Conservation (phyloP, 2,329 filamentous ascomycete genomes). For the Penicillium sp. region DNA sequence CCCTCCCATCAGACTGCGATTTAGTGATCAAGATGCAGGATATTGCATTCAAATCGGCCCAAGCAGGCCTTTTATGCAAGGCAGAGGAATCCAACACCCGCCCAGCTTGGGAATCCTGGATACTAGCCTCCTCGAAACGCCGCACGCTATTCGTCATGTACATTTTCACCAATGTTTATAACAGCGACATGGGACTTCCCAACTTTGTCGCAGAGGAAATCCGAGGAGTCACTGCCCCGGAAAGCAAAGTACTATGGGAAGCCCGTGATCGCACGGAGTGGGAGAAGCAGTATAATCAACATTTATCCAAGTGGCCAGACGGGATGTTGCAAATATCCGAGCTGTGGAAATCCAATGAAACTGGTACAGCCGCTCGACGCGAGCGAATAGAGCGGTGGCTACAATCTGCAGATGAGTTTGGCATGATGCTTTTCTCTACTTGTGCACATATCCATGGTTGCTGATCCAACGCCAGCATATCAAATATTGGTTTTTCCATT, state of each 20-base stretch:
- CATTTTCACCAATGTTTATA: slow-evolving; percentile 55
- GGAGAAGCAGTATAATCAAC: slow-evolving; percentile 47
- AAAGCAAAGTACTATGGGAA: slow-evolving; percentile 49
- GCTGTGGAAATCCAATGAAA: slow-evolving; percentile 50
- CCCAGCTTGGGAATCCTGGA: slow-evolving; percentile 58
- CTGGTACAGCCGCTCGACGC: slow-evolving; percentile 32
- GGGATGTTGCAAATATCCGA: slow-evolving; percentile 52
- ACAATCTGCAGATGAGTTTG: slow-evolving; percentile 55
- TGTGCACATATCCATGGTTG: slow-evolving; percentile 32
- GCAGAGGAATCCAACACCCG: slow-evolving; percentile 43
- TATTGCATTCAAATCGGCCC: slow-evolving; percentile 46
- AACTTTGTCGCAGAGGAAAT: slow-evolving; percentile 56
- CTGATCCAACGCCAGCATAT: slow-evolving; percentile 9
- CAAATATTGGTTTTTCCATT: too few relatives aligned
- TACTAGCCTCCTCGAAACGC: slow-evolving; percentile 55
- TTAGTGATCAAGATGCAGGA: slow-evolving; percentile 55
- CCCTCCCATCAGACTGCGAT: slow-evolving; percentile 32
- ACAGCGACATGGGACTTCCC: slow-evolving; percentile 45
- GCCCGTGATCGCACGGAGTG: slow-evolving; percentile 41
- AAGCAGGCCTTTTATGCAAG: slow-evolving; percentile 47
- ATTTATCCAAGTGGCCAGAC: slow-evolving; percentile 48
- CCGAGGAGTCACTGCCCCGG: slow-evolving; percentile 46
- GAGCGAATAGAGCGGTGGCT: slow-evolving; percentile 54
- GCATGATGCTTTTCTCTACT: slow-evolving; percentile 55
- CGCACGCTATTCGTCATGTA: slow-evolving; percentile 57